Percentiles rank a stretch among this genome's conserved stretches.
These are phyloP conservation scores for Pseudogymnoascus sp. DNA, from an alignment of 2,329 filamentous ascomycete species.

Conservation along the genomic window DNA sequence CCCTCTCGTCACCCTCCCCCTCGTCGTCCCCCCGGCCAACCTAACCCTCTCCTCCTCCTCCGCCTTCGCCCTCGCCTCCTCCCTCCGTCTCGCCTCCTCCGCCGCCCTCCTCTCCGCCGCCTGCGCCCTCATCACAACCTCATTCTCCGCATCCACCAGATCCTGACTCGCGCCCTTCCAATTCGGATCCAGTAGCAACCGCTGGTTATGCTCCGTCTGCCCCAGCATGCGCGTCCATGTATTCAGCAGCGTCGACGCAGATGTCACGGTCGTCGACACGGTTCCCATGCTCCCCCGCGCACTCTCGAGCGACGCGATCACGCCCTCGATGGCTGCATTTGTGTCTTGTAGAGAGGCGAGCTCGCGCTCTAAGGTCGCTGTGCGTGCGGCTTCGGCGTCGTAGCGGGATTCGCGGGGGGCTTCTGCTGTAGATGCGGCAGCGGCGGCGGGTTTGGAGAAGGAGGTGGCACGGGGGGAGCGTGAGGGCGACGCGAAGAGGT, in stretches of 20 bases:
- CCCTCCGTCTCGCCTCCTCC: conserved; percentile 70
- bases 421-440: conserved; percentile 27
- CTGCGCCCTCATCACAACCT: conserved; percentile 63
- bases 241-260: conserved; percentile 81
- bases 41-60: conserved; percentile 48
- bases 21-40: conserved; percentile 32
- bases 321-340: conserved; percentile 77
- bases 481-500: conserved; percentile 49
- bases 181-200: conserved; percentile 74
- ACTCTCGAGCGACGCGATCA: conserved; percentile 61
- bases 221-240: conserved; percentile 95
- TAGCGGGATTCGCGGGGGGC: conserved; percentile 45
- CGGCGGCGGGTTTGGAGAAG: conserved; percentile 19
- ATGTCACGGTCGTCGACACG: conserved; percentile 75
- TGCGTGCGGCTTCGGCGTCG: conserved; percentile 58
- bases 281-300: conserved; percentile 79
- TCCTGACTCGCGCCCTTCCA: conserved; percentile 90
- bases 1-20: conserved; percentile 24
- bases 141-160: conserved; percentile 75
- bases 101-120: conserved; percentile 67
- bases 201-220: conserved; percentile 95
- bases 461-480: conserved; percentile 25
- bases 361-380: conserved; percentile 67
- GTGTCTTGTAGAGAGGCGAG: conserved; percentile 75
- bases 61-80: conserved; percentile 55